A percentile compares a stretch with the other conserved stretches of the same genome.
Conservation (phyloP, 345 rosid species). For the Aquilaria malaccensis region DNA sequence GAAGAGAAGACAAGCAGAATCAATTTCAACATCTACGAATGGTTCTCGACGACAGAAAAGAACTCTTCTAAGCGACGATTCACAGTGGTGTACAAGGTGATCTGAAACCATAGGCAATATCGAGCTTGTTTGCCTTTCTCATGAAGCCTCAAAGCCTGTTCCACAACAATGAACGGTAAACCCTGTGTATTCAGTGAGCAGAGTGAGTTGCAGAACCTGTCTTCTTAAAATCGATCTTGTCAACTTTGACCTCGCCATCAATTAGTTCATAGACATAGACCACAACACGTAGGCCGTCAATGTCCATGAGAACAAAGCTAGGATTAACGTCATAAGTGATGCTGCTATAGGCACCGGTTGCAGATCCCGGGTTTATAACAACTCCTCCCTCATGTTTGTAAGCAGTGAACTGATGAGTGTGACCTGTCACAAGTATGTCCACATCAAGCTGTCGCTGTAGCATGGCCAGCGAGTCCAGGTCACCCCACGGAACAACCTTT, state of each 20-base stretch:
- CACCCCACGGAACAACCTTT: conserved; percentile 97
- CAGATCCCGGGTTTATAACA: conserved; percentile 92
- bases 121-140: too few species aligned
- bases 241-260: conserved; percentile 95
- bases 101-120: too few species aligned
- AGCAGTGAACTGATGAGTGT: conserved; percentile 95
- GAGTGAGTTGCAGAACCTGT: conserved; percentile 40
- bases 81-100: too few species aligned
- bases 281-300: conserved; percentile 85
- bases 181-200: conserved; percentile 28
- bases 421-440: conserved; percentile 92
- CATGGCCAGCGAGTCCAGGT: conserved; percentile 90
- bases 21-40: too few species aligned
- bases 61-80: too few species aligned
- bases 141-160: too few species aligned
- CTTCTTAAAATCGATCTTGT: conserved; percentile 96
- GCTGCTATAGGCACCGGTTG: conserved; percentile 90
- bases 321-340: conserved; percentile 85
- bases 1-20: too few species aligned
- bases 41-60: too few species aligned
- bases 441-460: conserved; percentile 93
- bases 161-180: too few species aligned
- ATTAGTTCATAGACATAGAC: conserved; percentile 92
- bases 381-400: conserved; percentile 98
- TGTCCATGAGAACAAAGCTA: conserved; percentile 95